Evolutionary conservation across 345 rosid species (phyloP).

Genomic region (Erucastrum elatum): DNA sequence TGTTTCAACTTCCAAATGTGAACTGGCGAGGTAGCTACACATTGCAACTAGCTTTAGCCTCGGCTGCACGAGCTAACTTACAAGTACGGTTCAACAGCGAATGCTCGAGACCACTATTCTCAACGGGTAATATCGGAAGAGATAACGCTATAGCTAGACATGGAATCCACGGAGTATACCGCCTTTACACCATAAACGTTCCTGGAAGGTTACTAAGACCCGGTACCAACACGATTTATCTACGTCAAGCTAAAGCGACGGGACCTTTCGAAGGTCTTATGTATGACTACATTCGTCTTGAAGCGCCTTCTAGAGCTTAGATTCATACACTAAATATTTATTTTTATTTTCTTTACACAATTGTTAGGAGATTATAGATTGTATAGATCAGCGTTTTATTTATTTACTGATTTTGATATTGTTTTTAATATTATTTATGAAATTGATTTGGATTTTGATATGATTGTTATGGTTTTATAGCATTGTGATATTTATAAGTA

Average conservation of each 20-base stretch:
- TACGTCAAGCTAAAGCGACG: constrained; percentile 52
- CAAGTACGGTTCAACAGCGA: constrained; percentile 59
- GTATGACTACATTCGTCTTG: constrained; percentile 86
- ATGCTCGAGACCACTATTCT: constrained; percentile 20
- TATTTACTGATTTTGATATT: no score
- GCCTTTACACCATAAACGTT: constrained; percentile 57
- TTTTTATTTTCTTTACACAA: no score
- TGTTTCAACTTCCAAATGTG: constrained; percentile 46
- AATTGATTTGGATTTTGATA: no score
- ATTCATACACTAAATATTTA: no score
- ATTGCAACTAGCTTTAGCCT: constrained; percentile 73
- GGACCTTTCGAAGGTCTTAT: constrained; percentile 60
- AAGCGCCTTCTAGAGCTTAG: constrained; percentile 49
- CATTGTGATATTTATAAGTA: no score
- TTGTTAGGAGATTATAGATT: no score
- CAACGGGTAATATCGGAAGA: constrained; percentile 36
- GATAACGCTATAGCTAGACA: constrained; percentile 43
- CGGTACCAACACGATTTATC: constrained; percentile 62
- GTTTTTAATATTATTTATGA: no score
- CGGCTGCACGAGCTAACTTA: constrained; percentile 55
- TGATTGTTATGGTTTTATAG: no score
- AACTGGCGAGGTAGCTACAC: constrained; percentile 49
- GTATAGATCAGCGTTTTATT: no score
- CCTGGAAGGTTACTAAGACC: constrained; percentile 42
- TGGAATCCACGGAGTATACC: constrained; percentile 49